Conservation (phyloP, 371 early-diverging fungal species). For the Mycotypha africana region DNA sequence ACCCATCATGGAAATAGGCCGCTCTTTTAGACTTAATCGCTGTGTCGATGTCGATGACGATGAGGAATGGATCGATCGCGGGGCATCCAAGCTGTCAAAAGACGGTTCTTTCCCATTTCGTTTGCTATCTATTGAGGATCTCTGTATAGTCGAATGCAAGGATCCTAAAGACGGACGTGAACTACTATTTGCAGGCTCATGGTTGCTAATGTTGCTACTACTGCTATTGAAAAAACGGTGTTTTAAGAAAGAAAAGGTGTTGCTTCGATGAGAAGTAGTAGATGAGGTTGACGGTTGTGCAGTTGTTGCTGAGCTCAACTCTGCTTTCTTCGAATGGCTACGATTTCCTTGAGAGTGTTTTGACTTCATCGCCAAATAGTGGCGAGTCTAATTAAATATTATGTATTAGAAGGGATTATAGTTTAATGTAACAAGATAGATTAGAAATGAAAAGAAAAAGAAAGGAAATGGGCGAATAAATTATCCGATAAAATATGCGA, state of each 20-base stretch:
- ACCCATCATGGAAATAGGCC: slow-evolving; percentile 19
- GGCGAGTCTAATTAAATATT: slow-evolving; percentile 12
- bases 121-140: slow-evolving; percentile 1
- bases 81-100: slow-evolving; percentile 9
- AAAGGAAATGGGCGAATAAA: too few species aligned
- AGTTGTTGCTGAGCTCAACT: too few species aligned
- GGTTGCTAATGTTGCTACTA: slow-evolving; percentile 1
- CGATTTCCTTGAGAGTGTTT: slow-evolving; percentile 11
- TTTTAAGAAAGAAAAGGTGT: slow-evolving; percentile 19
- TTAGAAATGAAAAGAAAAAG: too few species aligned
- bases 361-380: slow-evolving; percentile 16
- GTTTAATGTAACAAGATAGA: too few species aligned
- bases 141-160: neutral
- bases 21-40: neutral
- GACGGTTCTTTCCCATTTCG: neutral
- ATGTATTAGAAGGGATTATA: too few species aligned
- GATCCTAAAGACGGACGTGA: slow-evolving; percentile 4
- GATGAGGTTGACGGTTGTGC: neutral
- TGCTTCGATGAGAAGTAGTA: slow-evolving; percentile 3
- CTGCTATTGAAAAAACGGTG: slow-evolving; percentile 13
- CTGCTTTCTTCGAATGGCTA: too few species aligned
- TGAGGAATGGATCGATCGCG: too few species aligned
- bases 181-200: neutral
- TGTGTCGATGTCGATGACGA: slow-evolving; percentile 7
- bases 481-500: too few species aligned